A percentile compares a stretch with the other conserved stretches of the same genome.
These are phyloP conservation scores for Calycina herbarum DNA, from an alignment of 2,329 filamentous ascomycete genomes.

Conservation along the genomic window DNA sequence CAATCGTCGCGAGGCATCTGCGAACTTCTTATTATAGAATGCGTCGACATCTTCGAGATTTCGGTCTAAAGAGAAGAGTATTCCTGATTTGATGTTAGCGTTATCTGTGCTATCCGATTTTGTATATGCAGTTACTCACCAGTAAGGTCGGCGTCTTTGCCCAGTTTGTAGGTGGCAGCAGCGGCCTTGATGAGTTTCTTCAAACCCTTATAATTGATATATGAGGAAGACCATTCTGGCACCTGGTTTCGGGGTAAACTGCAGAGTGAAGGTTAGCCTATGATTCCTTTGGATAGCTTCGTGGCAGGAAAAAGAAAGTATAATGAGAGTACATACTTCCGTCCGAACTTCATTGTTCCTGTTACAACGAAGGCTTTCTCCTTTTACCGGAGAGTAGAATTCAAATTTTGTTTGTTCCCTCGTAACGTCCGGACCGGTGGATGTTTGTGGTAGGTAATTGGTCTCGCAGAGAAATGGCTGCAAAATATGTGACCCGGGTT, in stretches of 20 bases:
- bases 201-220: constrained; percentile 87
- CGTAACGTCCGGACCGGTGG: not conserved
- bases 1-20: constrained; percentile 78
- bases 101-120: constrained; percentile 38
- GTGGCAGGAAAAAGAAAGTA: not conserved
- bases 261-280: not conserved
- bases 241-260: constrained; percentile 80
- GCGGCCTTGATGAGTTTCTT: constrained; percentile 92
- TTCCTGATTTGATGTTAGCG: constrained; percentile 59
- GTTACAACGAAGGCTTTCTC: constrained; percentile 2
- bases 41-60: constrained; percentile 95
- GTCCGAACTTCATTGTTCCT: constrained; percentile 60
- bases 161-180: constrained; percentile 62
- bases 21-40: constrained; percentile 96
- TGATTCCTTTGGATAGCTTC: not conserved
- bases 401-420: not conserved
- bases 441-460: not conserved
- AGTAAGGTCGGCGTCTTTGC: constrained; percentile 81
- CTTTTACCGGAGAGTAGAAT: not conserved
- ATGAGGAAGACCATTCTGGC: constrained; percentile 80
- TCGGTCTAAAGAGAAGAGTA: constrained; percentile 94
- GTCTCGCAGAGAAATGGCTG: not conserved
- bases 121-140: constrained; percentile 50
- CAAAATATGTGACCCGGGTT: not conserved
- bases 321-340: constrained; percentile 50